Evolutionary conservation across 345 rosid species (phyloP), one percentile per base, ranked within the genome.

Genomic region (Melastoma malabathricum): DNA sequence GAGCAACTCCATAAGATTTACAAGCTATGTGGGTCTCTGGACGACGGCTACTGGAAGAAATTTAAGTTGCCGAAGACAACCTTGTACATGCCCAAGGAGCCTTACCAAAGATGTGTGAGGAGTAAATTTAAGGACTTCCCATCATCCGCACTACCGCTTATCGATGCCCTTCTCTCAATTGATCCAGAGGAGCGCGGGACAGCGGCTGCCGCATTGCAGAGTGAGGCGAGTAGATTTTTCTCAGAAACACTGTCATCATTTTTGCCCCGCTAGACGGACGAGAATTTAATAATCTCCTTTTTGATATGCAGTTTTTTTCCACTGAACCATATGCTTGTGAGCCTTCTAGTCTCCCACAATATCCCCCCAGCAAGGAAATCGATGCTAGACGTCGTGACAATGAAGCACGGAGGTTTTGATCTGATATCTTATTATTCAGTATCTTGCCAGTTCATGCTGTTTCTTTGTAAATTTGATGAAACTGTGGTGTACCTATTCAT

Each of bases 321-420:
- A 74, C 75, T 12, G 87, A 83, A 63, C 97, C 97, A 43, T 65
- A 56, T 61, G 82, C 97, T 31, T 89, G 95, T 60, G 81, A 83
- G 46, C 97, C 97, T 44, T 86, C 84, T 44, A 84, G 76, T 61
- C 89, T 89, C 49, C 97, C 97, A 19, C 84, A 82, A 49, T 89
- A 89, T 67, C 90, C 95, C 19, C 97, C 97, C n/a, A 86, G 81
- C 57, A 89, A 89, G 76, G 97, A 89, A 68, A 89, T 89, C 54
- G 97, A 89, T 74, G 97, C 94, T 60, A 86, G 83, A 71, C 72
- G 74, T 50, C 80, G 95, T 56, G 95, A 86, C 39, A 95, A 86
- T 59, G 95, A 83, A 75, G 82, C 80, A 55, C 67, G 94, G 39
- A 79, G 95, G 97, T 86, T 5, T n/a, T n/a, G 19, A 48, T 19